phyloP scores from a whole-genome alignment of 2,329 filamentous ascomycete species.

The Beauveria sp. region DNA sequence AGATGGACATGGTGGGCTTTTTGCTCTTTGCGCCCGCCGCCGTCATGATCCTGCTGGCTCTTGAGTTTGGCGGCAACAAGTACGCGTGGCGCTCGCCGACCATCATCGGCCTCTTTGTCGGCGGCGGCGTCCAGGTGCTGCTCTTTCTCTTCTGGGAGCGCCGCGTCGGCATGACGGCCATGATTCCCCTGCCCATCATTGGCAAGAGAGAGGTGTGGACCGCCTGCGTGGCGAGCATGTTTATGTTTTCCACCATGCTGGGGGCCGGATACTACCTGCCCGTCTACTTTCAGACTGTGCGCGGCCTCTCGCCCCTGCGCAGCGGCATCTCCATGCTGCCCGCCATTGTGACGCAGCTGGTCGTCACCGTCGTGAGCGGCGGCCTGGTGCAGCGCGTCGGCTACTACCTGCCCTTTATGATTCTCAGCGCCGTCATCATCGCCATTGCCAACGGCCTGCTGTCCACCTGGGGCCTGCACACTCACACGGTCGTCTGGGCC shows the following conservation, averaged over 20 bases:
- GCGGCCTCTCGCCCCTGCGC: constrained; percentile 22
- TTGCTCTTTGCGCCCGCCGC: constrained; percentile 37
- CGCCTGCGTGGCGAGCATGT: constrained; percentile 32
- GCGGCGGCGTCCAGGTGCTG: constrained; percentile 28
- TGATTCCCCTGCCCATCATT: constrained; percentile 40
- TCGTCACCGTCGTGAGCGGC: constrained; percentile 18
- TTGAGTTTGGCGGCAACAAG: constrained; percentile 43
- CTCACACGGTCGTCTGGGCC: constrained; percentile 32
- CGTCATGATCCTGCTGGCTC: constrained; percentile 41
- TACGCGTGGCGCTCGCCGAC: constrained; percentile 37
- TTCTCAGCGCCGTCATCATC: constrained; percentile 24
- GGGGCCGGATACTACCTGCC: constrained; percentile 40
- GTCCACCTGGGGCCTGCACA: constrained; percentile 30
- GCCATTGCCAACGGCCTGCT: constrained; percentile 33
- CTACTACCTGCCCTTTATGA: constrained; percentile 37
- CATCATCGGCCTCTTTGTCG: constrained; percentile 39
- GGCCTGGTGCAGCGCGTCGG: constrained; percentile 24
- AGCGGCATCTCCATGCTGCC: constrained; percentile 24
- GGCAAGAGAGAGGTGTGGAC: constrained; percentile 35
- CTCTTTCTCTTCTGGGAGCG: constrained; percentile 40
- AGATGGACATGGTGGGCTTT: constrained; percentile 39
- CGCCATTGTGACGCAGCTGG: constrained; percentile 20
- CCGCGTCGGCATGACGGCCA: constrained; percentile 37
- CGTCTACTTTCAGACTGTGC: constrained; percentile 44
- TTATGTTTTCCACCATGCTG: constrained; percentile 37